These are phyloP conservation scores for Acacia crassicarpa DNA, from an alignment of 306 rosid genomes.

Conservation along the genomic window DNA sequence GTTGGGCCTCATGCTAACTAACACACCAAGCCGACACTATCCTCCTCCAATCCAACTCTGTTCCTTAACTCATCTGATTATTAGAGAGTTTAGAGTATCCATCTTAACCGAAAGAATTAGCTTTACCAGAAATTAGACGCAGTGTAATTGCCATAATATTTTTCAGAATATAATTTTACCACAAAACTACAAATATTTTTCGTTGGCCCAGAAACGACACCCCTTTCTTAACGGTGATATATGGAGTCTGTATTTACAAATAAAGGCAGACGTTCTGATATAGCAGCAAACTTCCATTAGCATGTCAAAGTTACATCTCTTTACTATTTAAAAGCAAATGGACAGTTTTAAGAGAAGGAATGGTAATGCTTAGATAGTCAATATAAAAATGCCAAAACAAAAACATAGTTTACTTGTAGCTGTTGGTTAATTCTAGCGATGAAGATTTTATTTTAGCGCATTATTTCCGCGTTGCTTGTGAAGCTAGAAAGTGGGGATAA, in stretches of 20 bases:
- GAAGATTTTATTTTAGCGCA: background rate
- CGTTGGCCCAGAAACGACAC: background rate
- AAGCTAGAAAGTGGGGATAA: background rate
- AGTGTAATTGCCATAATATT: constrained; percentile 17
- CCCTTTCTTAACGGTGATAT: background rate
- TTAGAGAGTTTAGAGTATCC: constrained; percentile 1
- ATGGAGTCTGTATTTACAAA: background rate
- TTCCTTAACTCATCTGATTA: background rate
- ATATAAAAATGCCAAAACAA: background rate
- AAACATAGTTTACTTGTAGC: background rate
- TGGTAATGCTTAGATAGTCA: background rate
- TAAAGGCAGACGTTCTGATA: background rate
- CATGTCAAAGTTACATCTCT: background rate
- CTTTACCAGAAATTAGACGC: constrained; percentile 19
- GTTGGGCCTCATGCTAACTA: constrained; percentile 18
- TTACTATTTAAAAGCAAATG: background rate
- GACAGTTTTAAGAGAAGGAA: background rate
- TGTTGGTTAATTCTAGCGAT: background rate
- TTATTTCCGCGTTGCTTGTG: background rate
- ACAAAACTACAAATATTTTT: background rate
- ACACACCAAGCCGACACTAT: constrained; percentile 20
- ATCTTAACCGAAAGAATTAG: background rate
- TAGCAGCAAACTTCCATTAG: background rate
- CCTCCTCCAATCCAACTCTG: constrained; percentile 21
- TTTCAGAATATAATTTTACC: background rate